A percentile compares a stretch with the other conserved stretches of the same genome.
phyloP scores from a whole-genome alignment of 23 red algal species.

The Gracilariopsis chorda region DNA sequence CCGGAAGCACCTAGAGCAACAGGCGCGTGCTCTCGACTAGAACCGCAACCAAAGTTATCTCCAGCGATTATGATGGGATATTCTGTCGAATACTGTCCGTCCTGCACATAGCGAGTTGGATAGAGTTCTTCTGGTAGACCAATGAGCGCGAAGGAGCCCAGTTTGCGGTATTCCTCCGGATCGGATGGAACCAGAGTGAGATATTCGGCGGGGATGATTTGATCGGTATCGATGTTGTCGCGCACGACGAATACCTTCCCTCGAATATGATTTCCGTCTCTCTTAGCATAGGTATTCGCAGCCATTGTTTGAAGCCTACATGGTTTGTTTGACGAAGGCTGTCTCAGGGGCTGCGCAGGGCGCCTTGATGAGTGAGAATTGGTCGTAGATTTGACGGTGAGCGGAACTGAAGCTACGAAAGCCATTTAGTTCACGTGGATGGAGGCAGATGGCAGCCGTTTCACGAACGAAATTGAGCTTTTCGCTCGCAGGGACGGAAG shows the following conservation, averaged over 20 bases:
- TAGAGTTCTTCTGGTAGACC: slow-evolving; percentile 82
- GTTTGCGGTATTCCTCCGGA: slow-evolving; percentile 90
- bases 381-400: too few species aligned
- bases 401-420: background rate
- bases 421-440: too few species aligned
- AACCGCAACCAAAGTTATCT: slow-evolving; percentile 96
- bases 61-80: slow-evolving; percentile 95
- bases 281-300: slow-evolving; percentile 9
- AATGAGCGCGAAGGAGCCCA: slow-evolving; percentile 85
- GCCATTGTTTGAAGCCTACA: too few species aligned
- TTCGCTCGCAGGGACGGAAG: too few species aligned
- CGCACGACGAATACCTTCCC: slow-evolving; percentile 84
- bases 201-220: slow-evolving; percentile 97
- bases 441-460: too few species aligned
- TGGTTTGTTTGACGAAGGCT: too few species aligned
- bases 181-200: slow-evolving; percentile 92
- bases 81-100: slow-evolving; percentile 32
- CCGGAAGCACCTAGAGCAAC: slow-evolving; percentile 93
- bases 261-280: slow-evolving; percentile 54
- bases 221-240: slow-evolving; percentile 99
- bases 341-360: too few species aligned
- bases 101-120: slow-evolving; percentile 65
- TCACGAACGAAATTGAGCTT: too few species aligned
- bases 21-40: slow-evolving; percentile 89
- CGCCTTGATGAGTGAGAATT: too few species aligned